Evolutionary conservation across 768 basidiomycete genomes (phyloP).

Genomic region (Trichaptum fuscoviolaceum): DNA sequence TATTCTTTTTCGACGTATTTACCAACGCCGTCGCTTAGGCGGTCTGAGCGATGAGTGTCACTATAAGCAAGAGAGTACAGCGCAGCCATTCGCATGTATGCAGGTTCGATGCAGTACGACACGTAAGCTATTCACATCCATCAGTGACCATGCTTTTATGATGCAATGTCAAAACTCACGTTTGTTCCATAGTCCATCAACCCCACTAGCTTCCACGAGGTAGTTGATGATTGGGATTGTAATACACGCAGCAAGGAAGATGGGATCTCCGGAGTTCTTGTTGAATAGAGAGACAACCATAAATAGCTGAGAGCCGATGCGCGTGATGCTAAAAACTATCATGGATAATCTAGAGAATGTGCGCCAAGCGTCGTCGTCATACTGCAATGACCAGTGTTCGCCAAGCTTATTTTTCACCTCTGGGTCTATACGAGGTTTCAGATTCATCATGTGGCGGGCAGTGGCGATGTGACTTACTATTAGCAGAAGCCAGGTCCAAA

Average conservation of each 20-base stretch:
- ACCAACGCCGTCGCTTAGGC: neutral
- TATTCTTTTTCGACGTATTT: constrained; percentile 1
- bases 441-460: neutral
- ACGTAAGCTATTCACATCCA: neutral
- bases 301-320: constrained; percentile 1
- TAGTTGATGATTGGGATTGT: neutral
- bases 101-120: neutral
- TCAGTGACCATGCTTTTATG: neutral
- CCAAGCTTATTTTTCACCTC: neutral
- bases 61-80: neutral
- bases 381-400: neutral
- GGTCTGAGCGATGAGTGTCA: neutral
- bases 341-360: neutral
- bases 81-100: neutral
- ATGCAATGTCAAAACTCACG: neutral
- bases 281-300: neutral
- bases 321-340: neutral
- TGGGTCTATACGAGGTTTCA: neutral
- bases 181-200: neutral
- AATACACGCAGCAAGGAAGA: constrained; percentile 1
- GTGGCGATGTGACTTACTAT: neutral
- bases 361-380: neutral
- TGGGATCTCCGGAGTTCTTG: neutral
- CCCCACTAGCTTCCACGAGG: neutral
- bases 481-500: neutral